Evolutionary conservation across 2,329 filamentous ascomycete genomes (phyloP).

Genomic region (Penicillium sp.): DNA sequence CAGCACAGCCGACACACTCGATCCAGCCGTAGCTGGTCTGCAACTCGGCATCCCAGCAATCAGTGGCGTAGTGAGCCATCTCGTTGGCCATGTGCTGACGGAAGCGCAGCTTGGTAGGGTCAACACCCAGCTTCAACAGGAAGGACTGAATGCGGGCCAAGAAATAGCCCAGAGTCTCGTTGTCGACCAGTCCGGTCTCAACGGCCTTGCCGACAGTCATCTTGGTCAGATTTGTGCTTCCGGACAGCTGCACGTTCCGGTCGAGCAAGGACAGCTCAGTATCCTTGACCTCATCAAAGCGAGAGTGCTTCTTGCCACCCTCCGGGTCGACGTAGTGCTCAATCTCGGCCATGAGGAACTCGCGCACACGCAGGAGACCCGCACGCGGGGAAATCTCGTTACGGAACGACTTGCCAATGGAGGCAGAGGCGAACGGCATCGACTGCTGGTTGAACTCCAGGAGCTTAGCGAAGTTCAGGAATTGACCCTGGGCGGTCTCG

Average conservation of each 20-base stretch:
- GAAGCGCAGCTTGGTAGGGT: constrained; percentile 86
- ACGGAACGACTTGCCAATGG: constrained; percentile 95
- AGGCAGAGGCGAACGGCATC: constrained; percentile 97
- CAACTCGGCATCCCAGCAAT: constrained; percentile 98
- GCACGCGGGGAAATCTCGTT: constrained; percentile 95
- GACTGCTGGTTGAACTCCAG: constrained; percentile 92
- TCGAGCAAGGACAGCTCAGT: constrained; percentile 81
- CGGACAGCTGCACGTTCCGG: constrained; percentile 78
- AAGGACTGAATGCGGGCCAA: constrained; percentile 90
- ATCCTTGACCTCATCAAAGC: constrained; percentile 81
- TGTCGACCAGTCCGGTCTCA: constrained; percentile 77
- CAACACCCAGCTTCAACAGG: constrained; percentile 81
- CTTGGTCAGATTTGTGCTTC: constrained; percentile 71
- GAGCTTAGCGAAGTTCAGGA: constrained; percentile 93
- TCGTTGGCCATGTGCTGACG: constrained; percentile 93
- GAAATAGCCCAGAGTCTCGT: constrained; percentile 98
- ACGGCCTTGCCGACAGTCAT: constrained; percentile 86
- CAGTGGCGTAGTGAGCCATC: constrained; percentile 90
- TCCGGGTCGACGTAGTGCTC: constrained; percentile 97
- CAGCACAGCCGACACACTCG: constrained; percentile 95
- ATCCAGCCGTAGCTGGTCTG: constrained; percentile 93
- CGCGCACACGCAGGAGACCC: constrained; percentile 87
- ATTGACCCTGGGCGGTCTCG: constrained; percentile 97
- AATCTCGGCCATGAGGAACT: constrained; percentile 98
- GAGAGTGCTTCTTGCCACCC: constrained; percentile 87